These are phyloP conservation scores for Suillus plorans DNA, from an alignment of 768 basidiomycete species.

Conservation along the genomic window DNA sequence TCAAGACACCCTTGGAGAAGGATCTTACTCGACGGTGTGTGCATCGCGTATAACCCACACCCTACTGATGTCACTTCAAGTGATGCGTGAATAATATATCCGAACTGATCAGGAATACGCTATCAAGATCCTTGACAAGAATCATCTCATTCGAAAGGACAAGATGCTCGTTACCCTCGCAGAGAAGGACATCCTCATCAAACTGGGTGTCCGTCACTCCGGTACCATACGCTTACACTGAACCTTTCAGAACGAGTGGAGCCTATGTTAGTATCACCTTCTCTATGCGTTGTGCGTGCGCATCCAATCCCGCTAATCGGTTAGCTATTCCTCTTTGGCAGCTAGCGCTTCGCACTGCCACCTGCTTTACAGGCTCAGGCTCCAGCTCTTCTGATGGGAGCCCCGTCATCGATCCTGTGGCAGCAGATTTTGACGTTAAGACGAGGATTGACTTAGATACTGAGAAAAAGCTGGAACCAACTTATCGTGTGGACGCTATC, in stretches of 20 bases:
- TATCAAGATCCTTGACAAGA: conserved; percentile 82
- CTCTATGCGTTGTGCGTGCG: too few relatives aligned
- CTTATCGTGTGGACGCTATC: conserved; percentile 50
- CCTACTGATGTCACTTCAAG: conserved; percentile 39
- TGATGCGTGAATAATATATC: conserved; percentile 52
- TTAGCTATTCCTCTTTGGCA: background rate
- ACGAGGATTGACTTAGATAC: background rate
- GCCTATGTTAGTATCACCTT: conserved; percentile 50
- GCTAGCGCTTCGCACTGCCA: background rate
- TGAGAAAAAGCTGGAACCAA: conserved; percentile 24
- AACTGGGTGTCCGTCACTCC: conserved; percentile 65
- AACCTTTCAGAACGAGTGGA: conserved; percentile 83
- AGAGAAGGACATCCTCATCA: conserved; percentile 76
- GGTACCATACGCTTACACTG: conserved; percentile 80
- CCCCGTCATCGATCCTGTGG: conserved; percentile 32
- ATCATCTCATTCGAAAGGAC: conserved; percentile 74
- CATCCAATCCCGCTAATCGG: background rate
- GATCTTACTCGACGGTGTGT: conserved; percentile 75
- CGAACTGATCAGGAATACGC: conserved; percentile 66
- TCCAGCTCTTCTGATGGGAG: conserved; percentile 51
- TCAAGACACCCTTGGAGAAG: conserved; percentile 71
- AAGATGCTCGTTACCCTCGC: conserved; percentile 75
- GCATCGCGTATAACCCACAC: background rate
- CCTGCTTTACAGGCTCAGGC: conserved; percentile 32
- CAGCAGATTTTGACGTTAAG: background rate